phyloP scores from a whole-genome alignment of 2,329 filamentous ascomycete species.

The Fusarium zealandicum region DNA sequence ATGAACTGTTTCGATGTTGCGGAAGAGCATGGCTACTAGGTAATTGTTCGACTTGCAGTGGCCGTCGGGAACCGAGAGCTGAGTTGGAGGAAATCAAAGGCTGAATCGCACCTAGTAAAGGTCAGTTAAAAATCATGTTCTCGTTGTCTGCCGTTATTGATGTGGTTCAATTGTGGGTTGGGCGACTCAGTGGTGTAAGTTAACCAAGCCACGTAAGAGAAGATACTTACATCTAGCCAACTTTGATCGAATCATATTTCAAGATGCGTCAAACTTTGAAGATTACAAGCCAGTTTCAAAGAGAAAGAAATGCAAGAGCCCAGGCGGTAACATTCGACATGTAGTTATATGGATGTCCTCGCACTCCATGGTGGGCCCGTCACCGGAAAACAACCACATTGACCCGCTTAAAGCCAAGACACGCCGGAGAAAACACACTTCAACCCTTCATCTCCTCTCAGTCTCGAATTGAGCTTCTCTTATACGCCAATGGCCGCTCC shows the following conservation, averaged over 20 bases:
- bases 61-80: not conserved
- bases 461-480: not conserved
- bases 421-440: slow-evolving; percentile 29
- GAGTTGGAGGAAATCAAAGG: slow-evolving; percentile 1
- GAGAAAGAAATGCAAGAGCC: not conserved
- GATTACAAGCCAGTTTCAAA: not conserved
- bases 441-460: not conserved
- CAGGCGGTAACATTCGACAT: not conserved
- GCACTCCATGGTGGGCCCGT: not conserved
- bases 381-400: slow-evolving; percentile 23
- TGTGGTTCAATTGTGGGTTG: no score
- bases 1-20: not conserved
- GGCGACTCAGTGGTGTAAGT: slow-evolving; percentile 2
- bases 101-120: not conserved
- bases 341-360: slow-evolving; percentile 1
- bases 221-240: slow-evolving; percentile 6
- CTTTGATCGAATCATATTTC: not conserved
- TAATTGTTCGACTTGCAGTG: fast-evolving
- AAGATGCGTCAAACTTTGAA: not conserved
- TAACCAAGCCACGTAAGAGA: not conserved
- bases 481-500: not conserved
- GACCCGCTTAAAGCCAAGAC: slow-evolving; percentile 3
- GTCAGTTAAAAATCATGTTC: no score
- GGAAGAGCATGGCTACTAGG: not conserved
- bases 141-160: no score